A percentile compares a stretch with the other conserved stretches of the same genome.
phyloP scores from a whole-genome alignment of 1,139 yeast genomes.

The Saccharomyces pastorianus region DNA sequence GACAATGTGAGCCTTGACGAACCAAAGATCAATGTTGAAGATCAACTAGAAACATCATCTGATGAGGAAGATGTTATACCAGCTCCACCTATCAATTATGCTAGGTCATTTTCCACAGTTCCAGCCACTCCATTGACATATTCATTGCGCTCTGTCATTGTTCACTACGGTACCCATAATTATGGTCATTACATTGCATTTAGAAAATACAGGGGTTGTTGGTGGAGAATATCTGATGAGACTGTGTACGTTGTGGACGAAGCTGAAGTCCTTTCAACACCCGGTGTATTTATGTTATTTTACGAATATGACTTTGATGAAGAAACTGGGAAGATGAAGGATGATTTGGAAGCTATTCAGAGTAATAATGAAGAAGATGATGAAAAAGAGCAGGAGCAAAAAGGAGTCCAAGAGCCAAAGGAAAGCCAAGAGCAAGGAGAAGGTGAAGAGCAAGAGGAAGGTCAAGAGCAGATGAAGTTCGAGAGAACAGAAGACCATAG shows the following conservation, averaged over 20 bases:
- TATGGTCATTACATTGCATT: constrained; percentile 91
- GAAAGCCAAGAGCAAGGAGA: constrained; percentile 4
- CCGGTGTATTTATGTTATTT: constrained; percentile 88
- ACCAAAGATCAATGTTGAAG: constrained; percentile 5
- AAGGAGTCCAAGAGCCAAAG: constrained; percentile 8
- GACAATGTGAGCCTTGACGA: constrained; percentile 12
- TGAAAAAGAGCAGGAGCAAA: constrained; percentile 8
- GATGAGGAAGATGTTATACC: constrained; percentile 10
- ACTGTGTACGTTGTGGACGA: constrained; percentile 73
- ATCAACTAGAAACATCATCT: constrained; percentile 2
- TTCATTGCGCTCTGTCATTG: constrained; percentile 71
- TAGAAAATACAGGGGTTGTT: constrained; percentile 68
- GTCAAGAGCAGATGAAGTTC: neutral
- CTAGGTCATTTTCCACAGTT: constrained; percentile 21
- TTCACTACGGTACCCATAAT: constrained; percentile 90
- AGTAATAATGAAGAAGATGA: constrained; percentile 17
- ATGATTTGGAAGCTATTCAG: constrained; percentile 18
- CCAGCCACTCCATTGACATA: constrained; percentile 45
- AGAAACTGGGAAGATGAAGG: constrained; percentile 29
- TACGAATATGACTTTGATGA: constrained; percentile 55
- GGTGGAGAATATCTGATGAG: constrained; percentile 96
- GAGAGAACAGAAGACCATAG: neutral
- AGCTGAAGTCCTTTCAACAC: constrained; percentile 68
- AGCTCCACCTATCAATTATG: constrained; percentile 5
- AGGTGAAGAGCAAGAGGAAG: neutral